Conservation (phyloP, 306 rosid species). For the Phaseolus lunatus region DNA sequence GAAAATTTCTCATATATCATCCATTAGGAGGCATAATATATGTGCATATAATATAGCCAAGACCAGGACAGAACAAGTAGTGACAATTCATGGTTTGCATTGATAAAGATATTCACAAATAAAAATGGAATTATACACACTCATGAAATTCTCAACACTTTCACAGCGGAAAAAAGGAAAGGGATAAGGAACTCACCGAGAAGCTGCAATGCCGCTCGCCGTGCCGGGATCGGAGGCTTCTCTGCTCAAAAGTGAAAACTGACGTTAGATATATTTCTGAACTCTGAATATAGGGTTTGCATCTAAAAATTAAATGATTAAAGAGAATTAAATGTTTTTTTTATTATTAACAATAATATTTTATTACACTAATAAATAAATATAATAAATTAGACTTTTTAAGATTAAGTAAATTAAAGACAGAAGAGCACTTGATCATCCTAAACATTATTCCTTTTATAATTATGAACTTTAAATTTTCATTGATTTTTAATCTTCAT, state of each 20-base stretch:
- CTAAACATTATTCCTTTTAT: no score
- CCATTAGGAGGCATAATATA: slow-evolving; percentile 49
- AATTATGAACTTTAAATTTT: no score
- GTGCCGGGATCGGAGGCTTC: not conserved
- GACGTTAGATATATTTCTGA: not conserved
- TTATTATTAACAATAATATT: not conserved
- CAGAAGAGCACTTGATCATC: no score
- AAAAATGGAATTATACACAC: not conserved
- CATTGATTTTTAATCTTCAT: no score
- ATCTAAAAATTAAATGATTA: not conserved
- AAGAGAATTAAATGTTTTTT: not conserved
- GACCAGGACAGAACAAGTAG: not conserved
- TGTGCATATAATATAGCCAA: not conserved
- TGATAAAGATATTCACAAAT: not conserved
- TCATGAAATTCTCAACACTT: not conserved
- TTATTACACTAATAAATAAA: not conserved
- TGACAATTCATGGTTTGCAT: not conserved
- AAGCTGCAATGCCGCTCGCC: not conserved
- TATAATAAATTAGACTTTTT: not conserved
- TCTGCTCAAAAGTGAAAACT: not conserved
- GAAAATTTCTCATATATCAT: slow-evolving; percentile 89
- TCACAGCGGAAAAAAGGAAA: not conserved
- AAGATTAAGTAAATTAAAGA: not conserved
- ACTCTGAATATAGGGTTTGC: not conserved
- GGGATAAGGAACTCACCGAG: not conserved